Evolutionary conservation across 2,329 filamentous ascomycete genomes (phyloP).

Genomic region (Pyrenophora graminea): DNA sequence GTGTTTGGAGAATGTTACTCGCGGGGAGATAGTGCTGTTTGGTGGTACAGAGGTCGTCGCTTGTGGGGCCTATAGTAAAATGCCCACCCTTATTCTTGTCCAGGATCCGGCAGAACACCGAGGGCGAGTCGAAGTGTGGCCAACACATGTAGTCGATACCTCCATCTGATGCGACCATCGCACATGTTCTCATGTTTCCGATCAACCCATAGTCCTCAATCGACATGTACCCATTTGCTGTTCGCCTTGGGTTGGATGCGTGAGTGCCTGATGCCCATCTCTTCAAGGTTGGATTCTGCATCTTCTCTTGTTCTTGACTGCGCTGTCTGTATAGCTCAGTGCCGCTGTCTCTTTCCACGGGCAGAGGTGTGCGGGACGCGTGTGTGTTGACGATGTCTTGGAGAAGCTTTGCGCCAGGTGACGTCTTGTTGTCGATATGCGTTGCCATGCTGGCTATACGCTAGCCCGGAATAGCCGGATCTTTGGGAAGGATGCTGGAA

Average conservation of each 20-base stretch:
- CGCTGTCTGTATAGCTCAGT: constrained; percentile 14
- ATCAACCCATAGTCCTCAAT: constrained; percentile 77
- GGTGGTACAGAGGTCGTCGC: constrained; percentile 62
- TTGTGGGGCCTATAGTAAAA: constrained; percentile 64
- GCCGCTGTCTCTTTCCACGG: constrained; percentile 11
- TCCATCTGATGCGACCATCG: constrained; percentile 29
- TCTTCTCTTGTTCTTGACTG: constrained; percentile 13
- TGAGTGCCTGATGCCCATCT: constrained; percentile 10
- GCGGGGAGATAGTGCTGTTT: constrained; percentile 79
- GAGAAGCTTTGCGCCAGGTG: constrained; percentile 13
- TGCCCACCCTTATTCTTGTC: constrained; percentile 76
- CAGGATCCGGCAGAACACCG: constrained; percentile 73
- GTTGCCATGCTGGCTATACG: constrained; percentile 13
- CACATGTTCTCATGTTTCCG: constrained; percentile 77
- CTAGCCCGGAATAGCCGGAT: constrained; percentile 9
- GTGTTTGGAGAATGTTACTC: constrained; percentile 74
- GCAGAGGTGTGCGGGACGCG: constrained; percentile 8
- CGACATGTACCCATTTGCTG: constrained; percentile 36
- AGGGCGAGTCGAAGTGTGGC: constrained; percentile 79
- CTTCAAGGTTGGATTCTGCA: constrained; percentile 20
- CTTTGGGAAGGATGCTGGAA: constrained; percentile 5
- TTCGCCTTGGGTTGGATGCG: constrained; percentile 24
- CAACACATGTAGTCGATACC: constrained; percentile 57
- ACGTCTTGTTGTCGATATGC: constrained; percentile 3
- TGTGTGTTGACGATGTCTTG: constrained; percentile 18